Evolutionary conservation across 2,329 filamentous ascomycete genomes (phyloP).

Genomic region (Septoria linicola): DNA sequence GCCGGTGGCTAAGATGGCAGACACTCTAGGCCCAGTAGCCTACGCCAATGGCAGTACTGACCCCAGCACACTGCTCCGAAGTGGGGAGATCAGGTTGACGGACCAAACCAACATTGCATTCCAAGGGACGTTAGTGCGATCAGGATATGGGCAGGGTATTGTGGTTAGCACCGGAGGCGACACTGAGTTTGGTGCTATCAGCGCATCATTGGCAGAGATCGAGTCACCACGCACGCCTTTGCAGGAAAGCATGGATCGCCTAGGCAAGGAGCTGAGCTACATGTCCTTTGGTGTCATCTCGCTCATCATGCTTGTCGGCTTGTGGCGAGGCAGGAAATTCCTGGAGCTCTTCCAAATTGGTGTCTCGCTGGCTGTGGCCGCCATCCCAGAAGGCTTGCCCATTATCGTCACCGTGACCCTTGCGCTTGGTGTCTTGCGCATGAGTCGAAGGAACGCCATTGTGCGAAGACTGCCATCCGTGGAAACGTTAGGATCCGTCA

Average conservation of each 20-base stretch:
- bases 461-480: slow-evolving; percentile 95
- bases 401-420: slow-evolving; percentile 98
- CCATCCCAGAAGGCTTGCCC: slow-evolving; percentile 91
- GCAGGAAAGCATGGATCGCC: slow-evolving; percentile 94
- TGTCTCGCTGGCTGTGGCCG: slow-evolving; percentile 91
- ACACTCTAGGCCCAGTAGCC: slow-evolving; percentile 51
- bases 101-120: slow-evolving; percentile 90
- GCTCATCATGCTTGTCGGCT: slow-evolving; percentile 85
- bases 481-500: slow-evolving; percentile 96
- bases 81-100: slow-evolving; percentile 66
- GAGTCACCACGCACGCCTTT: slow-evolving; percentile 92
- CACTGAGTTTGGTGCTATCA: slow-evolving; percentile 96
- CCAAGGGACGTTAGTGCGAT: slow-evolving; percentile 95
- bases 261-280: slow-evolving; percentile 93
- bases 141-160: slow-evolving; percentile 90
- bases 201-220: slow-evolving; percentile 87
- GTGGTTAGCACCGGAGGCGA: slow-evolving; percentile 94
- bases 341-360: slow-evolving; percentile 97
- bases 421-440: slow-evolving; percentile 89
- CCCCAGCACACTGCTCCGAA: slow-evolving; percentile 33
- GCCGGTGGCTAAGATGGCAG: slow-evolving; percentile 74
- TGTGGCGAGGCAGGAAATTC: slow-evolving; percentile 83
- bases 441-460: slow-evolving; percentile 94
- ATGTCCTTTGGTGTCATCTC: slow-evolving; percentile 94
- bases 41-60: slow-evolving; percentile 28